Percentiles rank a stretch among this genome's conserved stretches.
These are phyloP conservation scores for Clathrospora elynae DNA, from an alignment of 2,329 filamentous ascomycete genomes.

Conservation along the genomic window DNA sequence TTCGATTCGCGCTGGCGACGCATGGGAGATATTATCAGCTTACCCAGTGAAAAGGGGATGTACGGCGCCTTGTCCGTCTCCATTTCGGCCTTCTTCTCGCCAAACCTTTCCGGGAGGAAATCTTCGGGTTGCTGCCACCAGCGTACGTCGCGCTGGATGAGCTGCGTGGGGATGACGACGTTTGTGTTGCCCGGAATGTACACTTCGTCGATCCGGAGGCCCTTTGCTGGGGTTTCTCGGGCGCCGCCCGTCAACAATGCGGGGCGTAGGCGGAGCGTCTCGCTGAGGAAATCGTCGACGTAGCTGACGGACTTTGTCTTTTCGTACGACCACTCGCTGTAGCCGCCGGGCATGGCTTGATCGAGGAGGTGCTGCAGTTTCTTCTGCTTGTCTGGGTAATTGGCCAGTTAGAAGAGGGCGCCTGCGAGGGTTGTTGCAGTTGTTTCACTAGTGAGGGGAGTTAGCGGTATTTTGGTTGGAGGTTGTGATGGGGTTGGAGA, in stretches of 20 bases:
- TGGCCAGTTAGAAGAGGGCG: conserved; percentile 43
- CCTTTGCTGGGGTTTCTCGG: conserved; percentile 48
- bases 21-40: background rate
- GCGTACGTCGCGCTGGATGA: conserved; percentile 18
- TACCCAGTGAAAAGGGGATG: conserved; percentile 23
- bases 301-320: conserved; percentile 34
- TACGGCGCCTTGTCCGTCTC: conserved; percentile 24
- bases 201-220: conserved; percentile 31
- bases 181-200: conserved; percentile 22
- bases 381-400: conserved; percentile 31
- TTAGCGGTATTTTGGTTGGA: too few species aligned
- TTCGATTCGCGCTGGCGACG: background rate
- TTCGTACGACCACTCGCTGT: conserved; percentile 38
- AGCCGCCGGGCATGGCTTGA: conserved; percentile 29
- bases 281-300: conserved; percentile 42
- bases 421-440: conserved; percentile 39
- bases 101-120: conserved; percentile 27
- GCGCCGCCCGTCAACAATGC: conserved; percentile 44
- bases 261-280: conserved; percentile 50
- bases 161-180: conserved; percentile 13
- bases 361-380: conserved; percentile 44
- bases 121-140: conserved; percentile 20
- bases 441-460: conserved; percentile 51
- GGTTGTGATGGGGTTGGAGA: too few species aligned
- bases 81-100: conserved; percentile 22